Evolutionary conservation across 768 basidiomycete species (phyloP).

Genomic region (Leucosporidium scottii): DNA sequence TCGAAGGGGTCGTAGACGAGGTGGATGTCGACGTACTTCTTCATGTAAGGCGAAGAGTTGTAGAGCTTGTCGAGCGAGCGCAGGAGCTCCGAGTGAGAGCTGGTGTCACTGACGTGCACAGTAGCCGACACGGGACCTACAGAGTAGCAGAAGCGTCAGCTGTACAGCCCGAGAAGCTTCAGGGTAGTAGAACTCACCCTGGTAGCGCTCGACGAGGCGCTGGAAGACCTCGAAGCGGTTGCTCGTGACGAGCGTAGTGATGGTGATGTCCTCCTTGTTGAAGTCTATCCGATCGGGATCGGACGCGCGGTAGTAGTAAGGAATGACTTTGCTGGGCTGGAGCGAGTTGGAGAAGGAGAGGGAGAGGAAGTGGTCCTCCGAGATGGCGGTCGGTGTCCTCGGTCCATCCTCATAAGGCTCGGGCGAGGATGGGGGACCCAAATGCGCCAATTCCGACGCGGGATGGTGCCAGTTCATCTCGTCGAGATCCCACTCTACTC

Average conservation of each 20-base stretch:
- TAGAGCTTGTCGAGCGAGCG: conserved; percentile 62
- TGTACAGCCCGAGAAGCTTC: background rate
- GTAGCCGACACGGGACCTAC: conserved; percentile 81
- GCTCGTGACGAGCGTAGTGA: conserved; percentile 75
- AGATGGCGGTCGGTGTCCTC: conserved; percentile 5
- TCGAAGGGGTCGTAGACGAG: conserved; percentile 68
- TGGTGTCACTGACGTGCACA: conserved; percentile 57
- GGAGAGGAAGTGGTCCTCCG: conserved; percentile 37
- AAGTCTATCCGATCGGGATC: conserved; percentile 43
- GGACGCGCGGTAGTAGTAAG: conserved; percentile 69
- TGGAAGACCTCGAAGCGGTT: conserved; percentile 67
- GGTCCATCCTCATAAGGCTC: background rate
- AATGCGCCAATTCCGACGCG: conserved; percentile 11
- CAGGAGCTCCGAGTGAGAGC: conserved; percentile 47
- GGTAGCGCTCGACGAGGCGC: conserved; percentile 66
- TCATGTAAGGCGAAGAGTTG: conserved; percentile 58
- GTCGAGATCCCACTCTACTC: conserved; percentile 31
- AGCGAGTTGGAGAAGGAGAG: conserved; percentile 41
- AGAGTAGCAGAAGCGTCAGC: background rate
- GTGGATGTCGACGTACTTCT: conserved; percentile 70
- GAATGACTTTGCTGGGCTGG: conserved; percentile 64
- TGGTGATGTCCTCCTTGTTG: conserved; percentile 64
- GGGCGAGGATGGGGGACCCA: conserved; percentile 1
- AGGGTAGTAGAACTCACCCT: conserved; percentile 48
- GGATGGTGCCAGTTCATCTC: conserved; percentile 33